Evolutionary conservation across 139 green algal genomes (phyloP), one percentile per base, ranked within the genome.

Genomic region (Yamagishiella unicocca): DNA sequence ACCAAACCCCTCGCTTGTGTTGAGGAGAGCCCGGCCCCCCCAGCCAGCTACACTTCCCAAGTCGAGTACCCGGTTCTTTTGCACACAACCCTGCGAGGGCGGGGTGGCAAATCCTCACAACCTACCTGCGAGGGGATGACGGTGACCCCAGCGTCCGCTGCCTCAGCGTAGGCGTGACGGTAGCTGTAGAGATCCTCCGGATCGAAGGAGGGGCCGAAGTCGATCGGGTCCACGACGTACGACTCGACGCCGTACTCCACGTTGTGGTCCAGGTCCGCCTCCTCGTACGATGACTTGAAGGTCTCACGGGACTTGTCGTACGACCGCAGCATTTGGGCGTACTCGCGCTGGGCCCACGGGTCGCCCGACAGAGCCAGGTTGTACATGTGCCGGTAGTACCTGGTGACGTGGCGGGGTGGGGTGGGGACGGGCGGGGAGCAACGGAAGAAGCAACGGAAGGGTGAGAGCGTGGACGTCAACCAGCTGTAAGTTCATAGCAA

Each of bases 131-230:
- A 82, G n/a, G 83, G 83, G 22, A 88, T 88, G 83, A 88, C 83
- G 38, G 19, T 72, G 50, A 88, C 24, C 27, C 54, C 70, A 0
- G 70, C 29, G 53, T 76, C 70, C 17, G 27, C 31, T 8, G 68
- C 68, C 83, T 82, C 83, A 10, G 81, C 81, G 24, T 79, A 87
- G 5, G 64, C 43, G 46, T 82, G 46, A 27, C 90, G 78, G 87
- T 91, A 74, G 71, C 87, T 90, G 74, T 86, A 93, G 33, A 66
- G 40, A 70, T 94, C 89, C 86, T 93, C 89, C 24, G 92, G 92
- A 81, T 93, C 92, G 79, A 95, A 95, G 37, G 80, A 89, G 50
- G 90, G 87, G 4, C 90, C 92, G 33, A 95, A 89, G 81, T 92
- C 92, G 31, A 95, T 73, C 6, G 86, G 88, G 73, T 93, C 90